Conservation (phyloP, 2,329 filamentous ascomycete species). For the Tolypocladium album region DNA sequence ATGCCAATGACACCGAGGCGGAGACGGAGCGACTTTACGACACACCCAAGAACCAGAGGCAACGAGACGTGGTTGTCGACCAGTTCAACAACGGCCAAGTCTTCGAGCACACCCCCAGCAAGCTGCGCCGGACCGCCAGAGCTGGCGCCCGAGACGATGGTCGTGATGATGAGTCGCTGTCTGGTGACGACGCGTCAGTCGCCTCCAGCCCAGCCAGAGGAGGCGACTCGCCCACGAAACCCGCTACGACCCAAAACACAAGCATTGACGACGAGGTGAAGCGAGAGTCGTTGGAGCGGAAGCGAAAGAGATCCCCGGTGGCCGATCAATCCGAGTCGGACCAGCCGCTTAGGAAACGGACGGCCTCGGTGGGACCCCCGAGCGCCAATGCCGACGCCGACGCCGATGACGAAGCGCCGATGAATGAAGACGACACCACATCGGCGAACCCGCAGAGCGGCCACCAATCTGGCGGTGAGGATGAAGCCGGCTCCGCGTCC, state of each 20-base stretch:
- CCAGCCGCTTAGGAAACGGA: conserved; percentile 42
- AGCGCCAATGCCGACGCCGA: conserved; percentile 23
- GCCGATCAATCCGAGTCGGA: conserved; percentile 33
- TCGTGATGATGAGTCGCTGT: conserved; percentile 27
- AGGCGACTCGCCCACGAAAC: conserved; percentile 25
- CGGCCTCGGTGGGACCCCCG: conserved; percentile 32
- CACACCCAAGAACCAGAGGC: conserved; percentile 62
- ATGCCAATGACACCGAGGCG: conserved; percentile 64
- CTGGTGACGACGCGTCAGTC: conserved; percentile 26
- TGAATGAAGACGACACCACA: conserved; percentile 24
- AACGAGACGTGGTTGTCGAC: conserved; percentile 49
- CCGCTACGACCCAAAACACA: conserved; percentile 13
- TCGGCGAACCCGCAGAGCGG: conserved; percentile 23
- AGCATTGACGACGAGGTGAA: conserved; percentile 18
- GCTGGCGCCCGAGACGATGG: conserved; percentile 24
- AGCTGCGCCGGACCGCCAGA: conserved; percentile 47
- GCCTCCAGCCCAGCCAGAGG: conserved; percentile 26
- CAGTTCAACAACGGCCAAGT: conserved; percentile 41
- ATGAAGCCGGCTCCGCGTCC: conserved; percentile 23
- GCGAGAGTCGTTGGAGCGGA: conserved; percentile 28
- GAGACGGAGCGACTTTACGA: conserved; percentile 89
- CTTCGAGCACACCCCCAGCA: conserved; percentile 64
- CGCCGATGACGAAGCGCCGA: conserved; percentile 17
- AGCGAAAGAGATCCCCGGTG: conserved; percentile 38
- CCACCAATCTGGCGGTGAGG: conserved; percentile 34